These are phyloP conservation scores for Ophiostoma angusticollis DNA, from an alignment of 2,329 filamentous ascomycete species.

Conservation along the genomic window DNA sequence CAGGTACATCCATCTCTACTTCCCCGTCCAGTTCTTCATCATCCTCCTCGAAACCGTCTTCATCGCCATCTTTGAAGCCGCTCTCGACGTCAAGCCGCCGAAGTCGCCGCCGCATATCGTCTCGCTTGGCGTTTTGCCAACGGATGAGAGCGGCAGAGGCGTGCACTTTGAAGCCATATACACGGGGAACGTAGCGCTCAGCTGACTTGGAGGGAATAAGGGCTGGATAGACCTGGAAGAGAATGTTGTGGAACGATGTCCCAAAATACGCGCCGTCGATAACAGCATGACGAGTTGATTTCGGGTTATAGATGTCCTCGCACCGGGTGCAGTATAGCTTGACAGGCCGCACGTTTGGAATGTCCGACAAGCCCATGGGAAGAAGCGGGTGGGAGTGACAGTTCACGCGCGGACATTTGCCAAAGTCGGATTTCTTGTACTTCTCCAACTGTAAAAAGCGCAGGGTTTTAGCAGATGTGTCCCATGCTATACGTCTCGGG, in stretches of 20 bases:
- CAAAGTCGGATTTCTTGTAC: slow-evolving; percentile 96
- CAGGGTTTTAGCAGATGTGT: not conserved
- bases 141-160: slow-evolving; percentile 74
- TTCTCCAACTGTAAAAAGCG: slow-evolving; percentile 67
- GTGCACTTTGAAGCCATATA: slow-evolving; percentile 95
- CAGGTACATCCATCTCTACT: no score
- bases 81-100: slow-evolving; percentile 60
- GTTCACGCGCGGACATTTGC: slow-evolving; percentile 92
- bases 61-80: slow-evolving; percentile 61
- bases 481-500: no score
- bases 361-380: slow-evolving; percentile 86
- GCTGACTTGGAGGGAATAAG: slow-evolving; percentile 76
- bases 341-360: slow-evolving; percentile 76
- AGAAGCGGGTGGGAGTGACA: slow-evolving; percentile 88
- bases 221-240: slow-evolving; percentile 94
- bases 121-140: slow-evolving; percentile 76
- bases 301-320: slow-evolving; percentile 98
- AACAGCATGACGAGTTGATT: slow-evolving; percentile 85
- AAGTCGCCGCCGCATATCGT: slow-evolving; percentile 70
- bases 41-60: slow-evolving; percentile 48
- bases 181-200: slow-evolving; percentile 72
- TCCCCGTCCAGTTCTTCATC: slow-evolving; percentile 34
- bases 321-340: slow-evolving; percentile 96
- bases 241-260: slow-evolving; percentile 95
- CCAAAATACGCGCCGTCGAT: slow-evolving; percentile 98